Percentiles rank a stretch among this genome's conserved stretches.
Conservation (phyloP, 495 filamentous ascomycete species). For the Immersiella caudata region DNA sequence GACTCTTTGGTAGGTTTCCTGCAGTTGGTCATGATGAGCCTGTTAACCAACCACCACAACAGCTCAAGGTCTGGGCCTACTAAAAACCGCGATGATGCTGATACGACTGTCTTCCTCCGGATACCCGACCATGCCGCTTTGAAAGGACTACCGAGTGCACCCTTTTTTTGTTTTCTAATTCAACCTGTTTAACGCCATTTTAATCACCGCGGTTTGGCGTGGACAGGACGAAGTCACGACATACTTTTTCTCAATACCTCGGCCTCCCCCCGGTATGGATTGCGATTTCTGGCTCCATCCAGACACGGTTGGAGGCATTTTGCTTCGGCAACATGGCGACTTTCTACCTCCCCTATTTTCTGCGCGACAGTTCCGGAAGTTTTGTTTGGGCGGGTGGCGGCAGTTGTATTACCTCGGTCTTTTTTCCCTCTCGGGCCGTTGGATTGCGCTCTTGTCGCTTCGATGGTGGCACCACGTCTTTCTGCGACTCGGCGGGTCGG, state of each 20-base stretch:
- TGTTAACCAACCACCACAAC: constrained; percentile 30
- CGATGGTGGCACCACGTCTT: constrained; percentile 3
- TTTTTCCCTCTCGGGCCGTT: constrained; percentile 2
- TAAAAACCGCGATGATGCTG: constrained; percentile 37
- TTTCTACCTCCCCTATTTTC: constrained; percentile 34
- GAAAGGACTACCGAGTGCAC: constrained; percentile 36
- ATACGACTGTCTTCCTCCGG: constrained; percentile 33
- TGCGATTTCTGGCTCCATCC: constrained; percentile 26
- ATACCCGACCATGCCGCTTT: constrained; percentile 38
- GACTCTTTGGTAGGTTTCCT: constrained; percentile 84
- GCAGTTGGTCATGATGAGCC: neutral
- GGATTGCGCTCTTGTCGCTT: constrained; percentile 10
- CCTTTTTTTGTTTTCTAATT: constrained; percentile 45
- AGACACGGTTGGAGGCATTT: constrained; percentile 13
- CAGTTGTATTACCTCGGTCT: constrained; percentile 23
- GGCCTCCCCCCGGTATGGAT: constrained; percentile 35
- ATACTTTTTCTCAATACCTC: constrained; percentile 44
- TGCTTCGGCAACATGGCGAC: constrained; percentile 21
- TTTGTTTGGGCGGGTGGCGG: constrained; percentile 27
- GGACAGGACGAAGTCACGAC: constrained; percentile 61
- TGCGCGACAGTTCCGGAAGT: constrained; percentile 23
- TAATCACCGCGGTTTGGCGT: constrained; percentile 50
- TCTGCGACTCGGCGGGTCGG: constrained; percentile 7
- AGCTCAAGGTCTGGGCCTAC: constrained; percentile 91
- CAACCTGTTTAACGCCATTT: constrained; percentile 46